phyloP scores from a whole-genome alignment of 768 basidiomycete species.

The Suillus sp. region DNA sequence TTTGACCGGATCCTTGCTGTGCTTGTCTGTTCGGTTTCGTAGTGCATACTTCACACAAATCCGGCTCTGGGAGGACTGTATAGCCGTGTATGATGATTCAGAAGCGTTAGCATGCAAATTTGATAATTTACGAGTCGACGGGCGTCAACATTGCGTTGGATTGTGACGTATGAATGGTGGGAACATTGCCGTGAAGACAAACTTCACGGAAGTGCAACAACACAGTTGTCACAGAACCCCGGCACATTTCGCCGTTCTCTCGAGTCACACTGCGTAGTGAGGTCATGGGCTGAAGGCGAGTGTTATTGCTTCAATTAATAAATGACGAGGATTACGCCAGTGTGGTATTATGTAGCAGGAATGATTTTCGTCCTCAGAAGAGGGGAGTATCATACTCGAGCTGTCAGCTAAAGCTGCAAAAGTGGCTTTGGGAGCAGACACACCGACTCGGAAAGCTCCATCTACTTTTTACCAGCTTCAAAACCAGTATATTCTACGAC shows the following conservation, averaged over 20 bases:
- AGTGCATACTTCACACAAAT: constrained; percentile 1
- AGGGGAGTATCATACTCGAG: background rate
- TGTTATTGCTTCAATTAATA: background rate
- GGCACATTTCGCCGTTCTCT: background rate
- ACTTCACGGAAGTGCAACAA: background rate
- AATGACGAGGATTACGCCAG: background rate
- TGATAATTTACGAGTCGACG: background rate
- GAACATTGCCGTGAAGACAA: background rate
- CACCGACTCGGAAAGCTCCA: background rate
- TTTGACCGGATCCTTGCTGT: background rate
- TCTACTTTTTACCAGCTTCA: constrained; percentile 2
- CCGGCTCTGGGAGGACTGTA: background rate
- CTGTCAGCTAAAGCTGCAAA: background rate
- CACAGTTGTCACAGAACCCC: background rate
- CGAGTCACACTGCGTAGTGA: background rate
- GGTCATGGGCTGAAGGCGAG: background rate
- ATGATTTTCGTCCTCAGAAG: background rate
- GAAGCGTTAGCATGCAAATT: background rate
- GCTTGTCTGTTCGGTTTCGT: background rate
- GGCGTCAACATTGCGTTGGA: background rate
- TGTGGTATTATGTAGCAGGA: background rate
- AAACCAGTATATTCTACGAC: constrained; percentile 54
- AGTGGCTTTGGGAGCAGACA: background rate
- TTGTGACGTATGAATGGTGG: background rate
- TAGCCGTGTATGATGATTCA: background rate